Percentiles rank a stretch among this genome's conserved stretches.
phyloP scores from a whole-genome alignment of 495 filamentous ascomycete species.

The Aspergillus asperescens region DNA sequence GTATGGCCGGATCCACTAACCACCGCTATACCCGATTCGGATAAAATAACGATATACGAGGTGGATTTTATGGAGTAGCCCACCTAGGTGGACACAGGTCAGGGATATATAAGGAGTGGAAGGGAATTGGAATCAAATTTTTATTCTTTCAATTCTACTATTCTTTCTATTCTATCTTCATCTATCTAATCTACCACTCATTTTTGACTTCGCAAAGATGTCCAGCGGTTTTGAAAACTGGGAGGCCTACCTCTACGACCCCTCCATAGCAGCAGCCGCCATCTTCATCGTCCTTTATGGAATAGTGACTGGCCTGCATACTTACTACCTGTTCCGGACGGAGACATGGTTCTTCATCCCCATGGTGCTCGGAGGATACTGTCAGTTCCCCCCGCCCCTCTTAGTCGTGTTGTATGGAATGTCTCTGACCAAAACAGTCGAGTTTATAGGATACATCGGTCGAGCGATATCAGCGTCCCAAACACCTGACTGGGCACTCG shows the following conservation, averaged over 20 bases:
- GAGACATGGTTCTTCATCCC: slow-evolving; percentile 50
- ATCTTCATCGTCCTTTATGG: slow-evolving; percentile 48
- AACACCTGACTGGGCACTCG: slow-evolving; percentile 21
- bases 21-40: slow-evolving; percentile 8
- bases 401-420: not conserved
- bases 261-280: slow-evolving; percentile 42
- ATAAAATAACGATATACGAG: slow-evolving; percentile 16
- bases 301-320: slow-evolving; percentile 32
- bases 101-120: not conserved
- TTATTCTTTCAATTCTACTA: not conserved
- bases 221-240: slow-evolving; percentile 8
- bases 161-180: not conserved
- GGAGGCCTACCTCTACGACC: slow-evolving; percentile 44
- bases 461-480: slow-evolving; percentile 29
- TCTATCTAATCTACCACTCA: not conserved
- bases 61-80: too few species aligned
- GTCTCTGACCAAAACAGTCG: slow-evolving; percentile 20
- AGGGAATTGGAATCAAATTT: too few species aligned
- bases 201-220: not conserved
- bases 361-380: slow-evolving; percentile 46
- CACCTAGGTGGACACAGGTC: not conserved
- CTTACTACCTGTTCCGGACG: slow-evolving; percentile 34
- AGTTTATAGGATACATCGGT: slow-evolving; percentile 36
- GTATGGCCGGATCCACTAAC: not conserved
- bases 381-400: slow-evolving; percentile 34